A percentile compares a stretch with the other conserved stretches of the same genome.
These are phyloP conservation scores for Neurospora africana DNA, from an alignment of 495 filamentous ascomycete species.

Conservation along the genomic window DNA sequence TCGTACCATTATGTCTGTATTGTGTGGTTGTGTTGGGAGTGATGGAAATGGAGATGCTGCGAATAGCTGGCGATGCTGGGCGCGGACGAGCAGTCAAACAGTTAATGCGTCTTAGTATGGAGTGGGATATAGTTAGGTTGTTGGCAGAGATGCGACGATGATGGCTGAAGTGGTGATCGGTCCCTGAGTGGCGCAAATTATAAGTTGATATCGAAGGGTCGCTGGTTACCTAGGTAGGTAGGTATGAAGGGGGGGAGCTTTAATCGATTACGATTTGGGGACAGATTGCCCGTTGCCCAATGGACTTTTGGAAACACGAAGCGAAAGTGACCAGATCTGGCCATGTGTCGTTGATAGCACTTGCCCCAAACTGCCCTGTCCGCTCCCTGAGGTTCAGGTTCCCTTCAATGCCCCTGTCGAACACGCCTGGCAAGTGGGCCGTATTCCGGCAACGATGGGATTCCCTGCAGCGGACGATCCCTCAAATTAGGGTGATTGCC, in stretches of 20 bases:
- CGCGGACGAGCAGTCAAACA: not conserved
- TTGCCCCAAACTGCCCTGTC: not conserved
- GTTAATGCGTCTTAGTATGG: not conserved
- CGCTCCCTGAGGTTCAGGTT: not conserved
- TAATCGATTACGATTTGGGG: conserved; percentile 8
- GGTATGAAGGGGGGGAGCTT: not conserved
- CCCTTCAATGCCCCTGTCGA: not conserved
- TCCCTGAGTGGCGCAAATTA: not conserved
- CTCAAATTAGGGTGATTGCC: not conserved
- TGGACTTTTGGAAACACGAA: not conserved
- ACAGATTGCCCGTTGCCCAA: conserved; percentile 16
- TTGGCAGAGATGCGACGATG: not conserved
- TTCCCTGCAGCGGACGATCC: not conserved
- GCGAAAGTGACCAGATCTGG: conserved; percentile 9
- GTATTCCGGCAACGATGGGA: not conserved
- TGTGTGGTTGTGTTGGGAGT: not conserved
- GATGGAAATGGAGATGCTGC: not conserved
- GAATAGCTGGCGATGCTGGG: not conserved
- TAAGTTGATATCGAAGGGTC: not conserved
- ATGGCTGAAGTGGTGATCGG: not conserved
- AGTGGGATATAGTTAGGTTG: not conserved
- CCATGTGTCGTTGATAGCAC: conserved; percentile 15
- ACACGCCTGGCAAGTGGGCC: not conserved
- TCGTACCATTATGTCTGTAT: conserved; percentile 18
- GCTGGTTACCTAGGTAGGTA: not conserved